phyloP scores from a whole-genome alignment of 805 yeast species.

The Ogataea henricii region DNA sequence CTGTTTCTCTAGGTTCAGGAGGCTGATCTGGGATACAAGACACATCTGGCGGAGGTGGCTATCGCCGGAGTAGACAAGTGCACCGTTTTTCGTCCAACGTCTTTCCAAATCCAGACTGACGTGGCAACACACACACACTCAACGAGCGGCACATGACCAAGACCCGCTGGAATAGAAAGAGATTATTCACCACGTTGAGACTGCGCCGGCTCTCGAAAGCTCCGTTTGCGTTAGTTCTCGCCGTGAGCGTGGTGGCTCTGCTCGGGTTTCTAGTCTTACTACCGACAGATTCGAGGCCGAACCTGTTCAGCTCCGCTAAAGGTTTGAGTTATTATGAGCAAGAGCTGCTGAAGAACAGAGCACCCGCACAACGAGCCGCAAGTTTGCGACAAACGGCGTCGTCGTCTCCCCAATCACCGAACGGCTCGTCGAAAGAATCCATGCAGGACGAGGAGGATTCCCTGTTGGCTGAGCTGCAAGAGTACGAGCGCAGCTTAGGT shows the following conservation, averaged over 20 bases:
- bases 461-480: constrained; percentile 11
- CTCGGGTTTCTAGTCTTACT: background rate
- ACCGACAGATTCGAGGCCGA: background rate
- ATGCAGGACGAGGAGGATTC: constrained; percentile 6
- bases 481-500: constrained; percentile 16
- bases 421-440: background rate
- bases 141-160: background rate
- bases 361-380: constrained; percentile 3
- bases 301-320: background rate
- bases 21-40: background rate
- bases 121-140: background rate
- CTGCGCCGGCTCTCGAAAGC: background rate
- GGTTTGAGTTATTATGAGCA: constrained; percentile 25
- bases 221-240: background rate
- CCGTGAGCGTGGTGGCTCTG: background rate
- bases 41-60: background rate
- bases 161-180: background rate
- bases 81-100: background rate
- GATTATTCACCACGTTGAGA: background rate
- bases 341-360: constrained; percentile 14
- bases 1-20: background rate
- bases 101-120: background rate
- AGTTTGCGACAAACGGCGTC: background rate
- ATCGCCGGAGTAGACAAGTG: background rate
- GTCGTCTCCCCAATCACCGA: background rate